Conservation (phyloP, 306 rosid genomes). For the Rosa multiflora region DNA sequence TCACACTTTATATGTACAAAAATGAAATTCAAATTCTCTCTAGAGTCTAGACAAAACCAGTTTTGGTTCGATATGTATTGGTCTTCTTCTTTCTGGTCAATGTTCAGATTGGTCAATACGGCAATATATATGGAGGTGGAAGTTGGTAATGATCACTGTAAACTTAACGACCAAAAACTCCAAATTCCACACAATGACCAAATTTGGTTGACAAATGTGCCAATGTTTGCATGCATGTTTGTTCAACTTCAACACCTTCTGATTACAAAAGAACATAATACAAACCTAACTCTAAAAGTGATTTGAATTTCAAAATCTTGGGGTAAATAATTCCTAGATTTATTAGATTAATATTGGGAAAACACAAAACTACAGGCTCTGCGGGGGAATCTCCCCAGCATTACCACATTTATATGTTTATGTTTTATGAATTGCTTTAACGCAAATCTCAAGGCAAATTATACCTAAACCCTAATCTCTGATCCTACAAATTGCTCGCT, state of each 20-base stretch:
- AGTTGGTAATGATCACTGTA: slow-evolving; percentile 2
- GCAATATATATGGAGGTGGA: neutral
- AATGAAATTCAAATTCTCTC: neutral
- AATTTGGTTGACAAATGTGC: neutral
- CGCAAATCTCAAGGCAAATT: slow-evolving; percentile 12
- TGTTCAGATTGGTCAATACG: slow-evolving; percentile 5
- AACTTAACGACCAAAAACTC: neutral
- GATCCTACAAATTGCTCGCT: slow-evolving; percentile 1
- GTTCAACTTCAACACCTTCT: slow-evolving; percentile 8
- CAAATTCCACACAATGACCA: neutral
- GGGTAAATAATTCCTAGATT: neutral
- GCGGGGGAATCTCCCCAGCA: slow-evolving; percentile 17
- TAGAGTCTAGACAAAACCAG: too few relatives aligned
- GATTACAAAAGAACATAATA: neutral
- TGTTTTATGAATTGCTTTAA: neutral
- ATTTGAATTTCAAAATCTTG: neutral
- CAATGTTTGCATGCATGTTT: neutral
- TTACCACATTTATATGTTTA: slow-evolving; percentile 6
- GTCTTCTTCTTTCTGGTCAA: neutral
- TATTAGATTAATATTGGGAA: neutral
- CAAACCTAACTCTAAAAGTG: neutral
- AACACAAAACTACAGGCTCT: neutral
- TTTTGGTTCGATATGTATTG: neutral
- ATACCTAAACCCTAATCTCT: neutral
- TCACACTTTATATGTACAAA: too few relatives aligned